These are phyloP conservation scores for Spinacia oleracea DNA, from an alignment of 179 eudicot genomes.

Conservation along the genomic window DNA sequence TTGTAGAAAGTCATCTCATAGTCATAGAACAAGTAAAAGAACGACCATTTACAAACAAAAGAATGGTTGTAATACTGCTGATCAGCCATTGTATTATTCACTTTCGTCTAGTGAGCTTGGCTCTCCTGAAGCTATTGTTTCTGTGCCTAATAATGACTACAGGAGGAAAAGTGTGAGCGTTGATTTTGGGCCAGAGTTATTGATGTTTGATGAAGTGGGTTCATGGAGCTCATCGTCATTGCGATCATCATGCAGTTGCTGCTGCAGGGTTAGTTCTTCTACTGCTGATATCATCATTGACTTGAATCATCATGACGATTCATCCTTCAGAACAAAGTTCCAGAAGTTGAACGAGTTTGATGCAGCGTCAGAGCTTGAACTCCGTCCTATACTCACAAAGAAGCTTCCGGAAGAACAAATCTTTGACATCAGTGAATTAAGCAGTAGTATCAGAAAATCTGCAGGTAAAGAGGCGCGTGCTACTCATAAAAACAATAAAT, in stretches of 20 bases:
- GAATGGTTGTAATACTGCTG: background rate
- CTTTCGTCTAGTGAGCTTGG: conserved; percentile 12
- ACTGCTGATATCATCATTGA: conserved; percentile 19
- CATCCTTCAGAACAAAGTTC: background rate
- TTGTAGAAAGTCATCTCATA: background rate
- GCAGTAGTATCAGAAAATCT: background rate
- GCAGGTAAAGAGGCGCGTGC: background rate
- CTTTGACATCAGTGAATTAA: background rate
- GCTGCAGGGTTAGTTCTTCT: conserved; percentile 13
- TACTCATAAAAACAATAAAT: background rate
- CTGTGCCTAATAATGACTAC: background rate
- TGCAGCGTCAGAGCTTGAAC: conserved; percentile 17
- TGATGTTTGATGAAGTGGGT: conserved; percentile 15
- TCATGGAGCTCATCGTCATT: conserved; percentile 16
- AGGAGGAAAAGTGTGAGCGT: background rate
- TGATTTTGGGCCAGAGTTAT: conserved; percentile 7
- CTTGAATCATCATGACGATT: conserved; percentile 5
- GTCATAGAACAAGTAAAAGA: background rate
- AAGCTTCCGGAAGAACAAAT: background rate
- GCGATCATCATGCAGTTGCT: background rate
- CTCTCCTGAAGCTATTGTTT: background rate
- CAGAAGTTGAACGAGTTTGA: conserved; percentile 16
- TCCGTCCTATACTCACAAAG: conserved; percentile 13
- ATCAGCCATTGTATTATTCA: conserved; percentile 8
- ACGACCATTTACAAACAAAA: conserved; percentile 6